Conservation (phyloP, 2,329 filamentous ascomycete genomes). For the Aspergillus eucalypticola region DNA sequence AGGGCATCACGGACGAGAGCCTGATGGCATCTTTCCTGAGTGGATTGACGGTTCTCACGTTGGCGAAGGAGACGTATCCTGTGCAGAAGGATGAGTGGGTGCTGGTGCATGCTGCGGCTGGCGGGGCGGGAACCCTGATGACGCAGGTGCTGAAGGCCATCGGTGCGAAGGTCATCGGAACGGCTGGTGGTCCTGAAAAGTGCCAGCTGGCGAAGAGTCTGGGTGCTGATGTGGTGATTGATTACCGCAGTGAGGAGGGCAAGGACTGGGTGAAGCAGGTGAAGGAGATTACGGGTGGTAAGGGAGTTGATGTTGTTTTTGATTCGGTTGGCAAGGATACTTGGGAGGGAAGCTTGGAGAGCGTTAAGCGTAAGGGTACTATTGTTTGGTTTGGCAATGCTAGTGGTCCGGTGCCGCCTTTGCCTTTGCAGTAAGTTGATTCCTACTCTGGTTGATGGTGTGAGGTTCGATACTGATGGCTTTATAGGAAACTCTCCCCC, state of each 20-base stretch:
- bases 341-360: constrained; percentile 75
- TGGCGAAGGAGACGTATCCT: constrained; percentile 70
- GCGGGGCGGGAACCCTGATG: constrained; percentile 75
- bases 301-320: constrained; percentile 76
- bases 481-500: constrained; percentile 52
- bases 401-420: constrained; percentile 73
- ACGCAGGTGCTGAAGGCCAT: constrained; percentile 71
- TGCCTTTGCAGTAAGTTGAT: constrained; percentile 58
- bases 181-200: constrained; percentile 73
- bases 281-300: constrained; percentile 77
- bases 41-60: constrained; percentile 77
- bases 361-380: constrained; percentile 73
- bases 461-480: constrained; percentile 12
- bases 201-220: constrained; percentile 63
- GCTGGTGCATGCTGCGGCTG: constrained; percentile 81
- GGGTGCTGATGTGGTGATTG: constrained; percentile 71
- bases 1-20: constrained; percentile 59
- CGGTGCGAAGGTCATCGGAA: constrained; percentile 77
- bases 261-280: constrained; percentile 76
- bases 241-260: constrained; percentile 81
- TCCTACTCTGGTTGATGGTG: constrained; percentile 27
- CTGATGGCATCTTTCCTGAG: constrained; percentile 74
- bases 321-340: constrained; percentile 85
- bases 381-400: constrained; percentile 81
- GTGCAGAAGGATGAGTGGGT: constrained; percentile 78